Conservation (phyloP, 345 rosid genomes). For the Lepidium africanum region DNA sequence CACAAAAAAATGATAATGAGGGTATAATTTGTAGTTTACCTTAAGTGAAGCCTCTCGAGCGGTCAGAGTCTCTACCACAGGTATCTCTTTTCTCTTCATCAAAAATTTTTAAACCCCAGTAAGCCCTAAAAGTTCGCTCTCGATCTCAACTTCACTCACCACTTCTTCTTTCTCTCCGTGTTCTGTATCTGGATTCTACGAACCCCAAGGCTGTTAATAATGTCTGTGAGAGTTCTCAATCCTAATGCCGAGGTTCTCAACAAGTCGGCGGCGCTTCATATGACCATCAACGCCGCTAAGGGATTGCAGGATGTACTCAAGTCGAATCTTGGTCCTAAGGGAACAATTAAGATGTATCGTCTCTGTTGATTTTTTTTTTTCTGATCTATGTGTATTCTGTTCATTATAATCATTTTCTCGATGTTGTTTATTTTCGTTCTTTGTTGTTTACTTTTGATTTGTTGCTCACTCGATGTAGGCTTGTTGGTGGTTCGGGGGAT, state of each 20-base stretch:
- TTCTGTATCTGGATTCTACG: neutral
- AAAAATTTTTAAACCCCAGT: slow-evolving; percentile 13
- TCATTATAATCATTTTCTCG: neutral
- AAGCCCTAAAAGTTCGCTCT: slow-evolving; percentile 19
- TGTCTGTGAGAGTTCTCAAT: slow-evolving; percentile 87
- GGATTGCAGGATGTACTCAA: slow-evolving; percentile 96
- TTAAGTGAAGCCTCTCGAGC: neutral
- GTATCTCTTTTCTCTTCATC: neutral
- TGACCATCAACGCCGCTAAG: slow-evolving; percentile 98
- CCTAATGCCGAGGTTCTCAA: slow-evolving; percentile 97
- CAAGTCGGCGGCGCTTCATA: slow-evolving; percentile 99
- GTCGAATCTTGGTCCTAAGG: slow-evolving; percentile 96
- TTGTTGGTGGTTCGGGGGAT: slow-evolving; percentile 98
- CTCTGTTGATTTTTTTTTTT: neutral
- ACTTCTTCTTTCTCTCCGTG: neutral
- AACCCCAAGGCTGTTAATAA: slow-evolving; percentile 26
- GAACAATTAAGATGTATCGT: slow-evolving; percentile 84
- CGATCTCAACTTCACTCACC: slow-evolving; percentile 2
- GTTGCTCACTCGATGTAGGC: slow-evolving; percentile 37
- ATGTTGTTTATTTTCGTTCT: neutral
- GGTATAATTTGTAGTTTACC: neutral
- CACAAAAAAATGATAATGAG: neutral
- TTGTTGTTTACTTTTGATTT: neutral
- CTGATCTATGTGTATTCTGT: neutral
- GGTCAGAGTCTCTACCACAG: neutral